phyloP scores from a whole-genome alignment of 306 rosid species.

The Lotus japonicus region DNA sequence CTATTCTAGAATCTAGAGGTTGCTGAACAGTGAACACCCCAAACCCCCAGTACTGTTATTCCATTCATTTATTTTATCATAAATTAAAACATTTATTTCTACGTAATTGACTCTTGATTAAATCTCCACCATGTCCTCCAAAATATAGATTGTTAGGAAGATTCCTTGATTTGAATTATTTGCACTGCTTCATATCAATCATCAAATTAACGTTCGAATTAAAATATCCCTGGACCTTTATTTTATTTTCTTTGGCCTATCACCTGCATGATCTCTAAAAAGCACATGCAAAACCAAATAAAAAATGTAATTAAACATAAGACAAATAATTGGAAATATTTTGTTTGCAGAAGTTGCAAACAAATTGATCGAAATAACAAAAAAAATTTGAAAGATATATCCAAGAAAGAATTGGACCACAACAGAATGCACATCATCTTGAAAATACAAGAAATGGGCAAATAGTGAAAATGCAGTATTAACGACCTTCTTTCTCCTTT shows the following conservation, averaged over 20 bases:
- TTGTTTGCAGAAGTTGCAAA: not conserved
- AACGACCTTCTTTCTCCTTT: not conserved
- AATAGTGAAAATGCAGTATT: not conserved
- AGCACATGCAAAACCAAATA: not conserved
- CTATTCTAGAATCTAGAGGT: too few relatives aligned
- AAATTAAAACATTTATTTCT: too few relatives aligned
- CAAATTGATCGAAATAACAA: not conserved
- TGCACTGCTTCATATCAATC: not conserved
- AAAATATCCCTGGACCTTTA: not conserved
- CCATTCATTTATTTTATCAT: too few relatives aligned
- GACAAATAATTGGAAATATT: not conserved
- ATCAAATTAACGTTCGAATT: not conserved
- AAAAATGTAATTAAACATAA: not conserved
- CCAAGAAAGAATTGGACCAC: slow-evolving; percentile 23
- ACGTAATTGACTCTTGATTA: too few relatives aligned
- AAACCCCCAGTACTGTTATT: too few relatives aligned
- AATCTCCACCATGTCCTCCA: too few relatives aligned
- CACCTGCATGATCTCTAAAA: not conserved
- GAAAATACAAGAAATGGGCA: not conserved
- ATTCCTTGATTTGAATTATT: slow-evolving; percentile 9
- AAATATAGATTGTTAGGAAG: slow-evolving; percentile 1
- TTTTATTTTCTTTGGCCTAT: not conserved
- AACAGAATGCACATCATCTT: not conserved
- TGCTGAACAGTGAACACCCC: too few relatives aligned
- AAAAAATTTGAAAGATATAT: too few relatives aligned